Evolutionary conservation across 2,329 filamentous ascomycete species (phyloP), one percentile per base, ranked within the genome.

Genomic region (Epichloe gansuensis): DNA sequence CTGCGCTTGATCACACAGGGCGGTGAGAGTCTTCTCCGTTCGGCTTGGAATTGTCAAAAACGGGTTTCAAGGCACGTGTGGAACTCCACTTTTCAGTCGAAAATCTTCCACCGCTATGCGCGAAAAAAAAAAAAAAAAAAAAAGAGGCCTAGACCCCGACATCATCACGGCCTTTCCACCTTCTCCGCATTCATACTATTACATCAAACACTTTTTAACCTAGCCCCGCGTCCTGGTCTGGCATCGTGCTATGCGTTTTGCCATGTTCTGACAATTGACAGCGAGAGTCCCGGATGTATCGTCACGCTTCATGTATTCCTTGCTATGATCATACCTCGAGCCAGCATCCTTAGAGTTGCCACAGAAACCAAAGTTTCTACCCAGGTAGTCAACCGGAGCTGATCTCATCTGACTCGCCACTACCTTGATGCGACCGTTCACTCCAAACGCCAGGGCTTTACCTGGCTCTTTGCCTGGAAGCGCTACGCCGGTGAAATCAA

Each of bases 401-500:
- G 28, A 15, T 35, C 41, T 21, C 34, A 21, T 35, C 28, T 23
- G 21, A 46, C 23, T 28, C n/a, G 41, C 17, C 37, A 13, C 49
- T 45, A 34, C 47, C 25, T 51, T 50, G 49, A 59, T 61, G 68
- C 63, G 65, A 55, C 65, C 68, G 3, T 61, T 70, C 53, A 68
- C 67, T 13, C 64, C 71, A 15, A 58, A 63, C 31, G 57, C 66
- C 55, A 65, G 65, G 61, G 60, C 60, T 51, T 49, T 67, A 46
- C 60, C 67, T 57, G 63, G 69, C 52, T 61, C 67, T 46, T 56
- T 62, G 28, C 58, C 64, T 37, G 65, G 63, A 52, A 63, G 54
- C 53, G 63, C 67, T 42, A 71, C 72, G 34, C 72, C 75, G 12
- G 71, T 76, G 53, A 77, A 75, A 55, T 77, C 77, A 9, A 80